Evolutionary conservation across 83 land plant species (phyloP).

Genomic region (Diphasiastrum complanatum): DNA sequence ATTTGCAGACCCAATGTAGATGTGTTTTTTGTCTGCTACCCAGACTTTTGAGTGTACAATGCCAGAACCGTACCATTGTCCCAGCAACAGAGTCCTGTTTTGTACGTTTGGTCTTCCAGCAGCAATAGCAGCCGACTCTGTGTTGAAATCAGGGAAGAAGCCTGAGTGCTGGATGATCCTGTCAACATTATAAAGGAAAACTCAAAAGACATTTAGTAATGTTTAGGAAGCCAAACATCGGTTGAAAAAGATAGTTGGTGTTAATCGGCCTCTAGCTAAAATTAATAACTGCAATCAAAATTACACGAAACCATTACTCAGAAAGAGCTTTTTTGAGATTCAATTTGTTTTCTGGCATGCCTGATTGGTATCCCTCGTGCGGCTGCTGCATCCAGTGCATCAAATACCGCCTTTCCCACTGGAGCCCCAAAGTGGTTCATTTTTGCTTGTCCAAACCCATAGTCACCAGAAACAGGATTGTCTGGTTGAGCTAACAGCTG

Average conservation of each 20-base stretch:
- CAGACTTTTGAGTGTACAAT: slow-evolving; percentile 82
- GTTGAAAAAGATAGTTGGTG: background rate
- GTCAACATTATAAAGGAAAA: background rate
- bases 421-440: slow-evolving; percentile 63
- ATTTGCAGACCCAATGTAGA: slow-evolving; percentile 86
- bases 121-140: slow-evolving; percentile 73
- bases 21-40: slow-evolving; percentile 59
- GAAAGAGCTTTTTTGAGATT: background rate
- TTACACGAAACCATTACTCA: background rate
- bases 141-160: slow-evolving; percentile 53
- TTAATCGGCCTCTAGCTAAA: no score
- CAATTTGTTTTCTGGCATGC: slow-evolving; percentile 22
- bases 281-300: no score
- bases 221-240: background rate
- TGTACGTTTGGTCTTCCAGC: slow-evolving; percentile 66
- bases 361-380: slow-evolving; percentile 52
- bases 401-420: slow-evolving; percentile 47
- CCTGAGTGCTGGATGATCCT: slow-evolving; percentile 82
- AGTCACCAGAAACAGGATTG: slow-evolving; percentile 67
- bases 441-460: slow-evolving; percentile 58
- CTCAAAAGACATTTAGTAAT: background rate
- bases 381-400: slow-evolving; percentile 56
- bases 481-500: slow-evolving; percentile 50
- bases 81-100: slow-evolving; percentile 49
- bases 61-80: slow-evolving; percentile 81